Percentiles rank a stretch among this genome's conserved stretches.
Evolutionary conservation across 805 yeast species (phyloP).

Genomic region (Candida taoyuanica): DNA sequence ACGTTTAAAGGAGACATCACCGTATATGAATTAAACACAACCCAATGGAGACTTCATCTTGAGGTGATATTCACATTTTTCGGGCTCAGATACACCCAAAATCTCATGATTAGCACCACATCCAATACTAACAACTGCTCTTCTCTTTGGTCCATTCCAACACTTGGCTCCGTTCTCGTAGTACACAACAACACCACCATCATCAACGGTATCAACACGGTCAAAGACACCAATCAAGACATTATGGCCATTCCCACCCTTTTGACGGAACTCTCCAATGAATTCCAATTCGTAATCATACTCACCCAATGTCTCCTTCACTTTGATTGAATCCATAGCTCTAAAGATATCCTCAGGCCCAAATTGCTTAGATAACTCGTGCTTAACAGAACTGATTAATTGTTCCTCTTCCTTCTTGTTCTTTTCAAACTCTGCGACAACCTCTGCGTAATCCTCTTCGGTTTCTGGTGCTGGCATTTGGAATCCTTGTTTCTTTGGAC

Average conservation of each 20-base stretch:
- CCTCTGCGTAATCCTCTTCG: constrained; percentile 17
- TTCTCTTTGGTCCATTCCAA: constrained; percentile 91
- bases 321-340: constrained; percentile 47
- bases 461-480: constrained; percentile 7
- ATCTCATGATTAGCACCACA: constrained; percentile 63
- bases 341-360: constrained; percentile 67
- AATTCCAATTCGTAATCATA: constrained; percentile 65
- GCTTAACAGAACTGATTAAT: constrained; percentile 4
- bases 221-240: constrained; percentile 47
- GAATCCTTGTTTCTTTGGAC: constrained; percentile 12
- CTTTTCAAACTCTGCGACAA: constrained; percentile 9
- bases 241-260: constrained; percentile 38
- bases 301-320: constrained; percentile 53
- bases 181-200: constrained; percentile 31
- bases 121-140: constrained; percentile 54
- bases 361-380: constrained; percentile 28
- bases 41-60: constrained; percentile 39
- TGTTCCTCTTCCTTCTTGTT: constrained; percentile 1
- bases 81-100: constrained; percentile 77
- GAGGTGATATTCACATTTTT: constrained; percentile 75
- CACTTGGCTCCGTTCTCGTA: constrained; percentile 71
- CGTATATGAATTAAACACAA: constrained; percentile 22
- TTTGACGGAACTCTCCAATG: constrained; percentile 54
- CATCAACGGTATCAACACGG: constrained; percentile 27
- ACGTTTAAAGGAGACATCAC: no score